Evolutionary conservation across 495 filamentous ascomycete genomes (phyloP), one percentile per base, ranked within the genome.

Genomic region (Evansstolkia leycettana): DNA sequence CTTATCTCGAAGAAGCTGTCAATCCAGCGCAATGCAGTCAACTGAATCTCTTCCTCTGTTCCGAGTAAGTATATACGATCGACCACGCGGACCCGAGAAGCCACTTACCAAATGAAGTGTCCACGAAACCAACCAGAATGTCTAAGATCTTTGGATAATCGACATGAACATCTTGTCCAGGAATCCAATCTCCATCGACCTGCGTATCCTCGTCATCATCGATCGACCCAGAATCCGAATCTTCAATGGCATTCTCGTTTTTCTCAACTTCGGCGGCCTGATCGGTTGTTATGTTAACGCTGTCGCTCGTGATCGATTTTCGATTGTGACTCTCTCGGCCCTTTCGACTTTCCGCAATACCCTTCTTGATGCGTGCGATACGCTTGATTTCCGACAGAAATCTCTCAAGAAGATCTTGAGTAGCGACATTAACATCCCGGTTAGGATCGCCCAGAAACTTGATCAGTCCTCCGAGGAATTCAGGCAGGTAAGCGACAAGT

Each of bases 1-100:
- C 85, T 94, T 30, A 99, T 94, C 28, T 94, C 88, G 42, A 99
- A 84, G 50, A 99, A 95, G 29, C 78, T 79, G 40, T 94, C 88
- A 44, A 95, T 85, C 92, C 92, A 99, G 27, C 86, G 76, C 13
- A 99, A 66, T 8, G 90, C 84, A 31, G 88, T 90, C 28, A 94
- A 64, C 46, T 93, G 75, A 37, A 90, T 83, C 46, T 94, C 82
- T 54, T 95, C 85, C 46, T 94, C 88, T 66, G 45, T 7, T 29
- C 25, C 6, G 12, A 16, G 33, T 47, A 7, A 42, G 39, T 17
- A 13, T 13, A 11, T 19, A n/a, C 3, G 17, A 6, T 19, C n/a
- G 30, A 17, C 14, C 3, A n/a, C 3, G 14, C 9, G 4, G 3
- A 6, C 9, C 4, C 4, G 5, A 10, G 33, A 34, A 15, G 20